Evolutionary conservation across 306 rosid genomes (phyloP).

Genomic region (Gillenia trifoliata): DNA sequence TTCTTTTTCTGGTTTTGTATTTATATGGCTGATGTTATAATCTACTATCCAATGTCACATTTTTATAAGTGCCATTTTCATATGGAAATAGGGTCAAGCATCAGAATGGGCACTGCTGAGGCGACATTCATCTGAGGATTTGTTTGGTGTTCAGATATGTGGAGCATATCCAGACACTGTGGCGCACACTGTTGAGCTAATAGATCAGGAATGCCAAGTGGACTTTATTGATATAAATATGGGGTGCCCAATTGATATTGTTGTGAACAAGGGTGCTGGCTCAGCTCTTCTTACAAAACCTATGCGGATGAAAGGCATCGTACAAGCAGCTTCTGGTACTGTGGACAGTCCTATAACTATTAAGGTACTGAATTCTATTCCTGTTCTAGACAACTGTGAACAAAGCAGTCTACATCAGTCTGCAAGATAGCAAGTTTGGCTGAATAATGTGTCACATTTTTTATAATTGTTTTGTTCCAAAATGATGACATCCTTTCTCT

Average conservation of each 20-base stretch:
- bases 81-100: conserved; percentile 75
- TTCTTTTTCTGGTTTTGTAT: background rate
- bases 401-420: background rate
- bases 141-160: conserved; percentile 95
- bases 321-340: conserved; percentile 68
- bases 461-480: conserved; percentile 3
- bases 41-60: background rate
- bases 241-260: conserved; percentile 98
- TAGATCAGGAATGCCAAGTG: conserved; percentile 67
- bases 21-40: background rate
- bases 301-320: conserved; percentile 75
- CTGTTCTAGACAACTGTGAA: background rate
- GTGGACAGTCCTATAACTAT: conserved; percentile 59
- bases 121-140: conserved; percentile 78
- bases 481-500: background rate
- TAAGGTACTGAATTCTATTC: conserved; percentile 44
- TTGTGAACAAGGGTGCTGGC: conserved; percentile 92
- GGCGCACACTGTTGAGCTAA: conserved; percentile 69
- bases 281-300: conserved; percentile 91
- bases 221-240: conserved; percentile 93
- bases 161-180: conserved; percentile 79
- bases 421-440: conserved; percentile 15
- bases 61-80: conserved; percentile 9
- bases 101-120: conserved; percentile 96
- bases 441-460: background rate